These are phyloP conservation scores for Pestalotiopsis fici DNA, from an alignment of 2,329 filamentous ascomycete genomes.

Conservation along the genomic window DNA sequence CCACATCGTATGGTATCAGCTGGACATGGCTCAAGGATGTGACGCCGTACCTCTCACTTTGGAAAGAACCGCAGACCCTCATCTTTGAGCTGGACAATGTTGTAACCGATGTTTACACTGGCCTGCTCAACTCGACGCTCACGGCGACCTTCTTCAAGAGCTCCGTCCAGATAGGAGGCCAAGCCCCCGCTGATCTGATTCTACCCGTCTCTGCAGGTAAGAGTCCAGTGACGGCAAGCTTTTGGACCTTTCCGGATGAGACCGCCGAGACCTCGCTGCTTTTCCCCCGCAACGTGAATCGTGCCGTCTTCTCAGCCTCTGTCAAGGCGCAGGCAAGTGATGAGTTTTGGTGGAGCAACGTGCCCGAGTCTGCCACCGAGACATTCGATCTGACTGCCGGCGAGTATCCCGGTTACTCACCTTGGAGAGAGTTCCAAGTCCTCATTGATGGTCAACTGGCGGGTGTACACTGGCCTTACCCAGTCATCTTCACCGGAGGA, in stretches of 20 bases:
- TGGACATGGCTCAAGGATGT: conserved; percentile 82
- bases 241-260: conserved; percentile 66
- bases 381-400: conserved; percentile 61
- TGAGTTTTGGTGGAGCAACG: conserved; percentile 87
- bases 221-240: conserved; percentile 55
- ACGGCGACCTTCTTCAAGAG: conserved; percentile 70
- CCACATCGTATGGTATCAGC: conserved; percentile 65
- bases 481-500: conserved; percentile 80
- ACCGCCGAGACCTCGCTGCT: conserved; percentile 58
- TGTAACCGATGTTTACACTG: conserved; percentile 71
- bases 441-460: conserved; percentile 72
- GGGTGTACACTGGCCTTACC: conserved; percentile 80
- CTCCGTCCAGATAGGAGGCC: conserved; percentile 34
- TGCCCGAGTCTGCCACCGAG: conserved; percentile 60
- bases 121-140: conserved; percentile 71
- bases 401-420: conserved; percentile 65
- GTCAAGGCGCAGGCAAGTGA: conserved; percentile 76
- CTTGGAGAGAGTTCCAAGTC: conserved; percentile 78
- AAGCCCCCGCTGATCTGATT: conserved; percentile 62
- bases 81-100: conserved; percentile 82
- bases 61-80: conserved; percentile 68
- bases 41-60: conserved; percentile 69
- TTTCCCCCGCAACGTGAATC: conserved; percentile 67
- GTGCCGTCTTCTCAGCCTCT: conserved; percentile 74
- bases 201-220: conserved; percentile 64